Percentiles rank a stretch among this genome's conserved stretches.
phyloP scores from a whole-genome alignment of 2,329 filamentous ascomycete species.

The Aspergillus pseudonomiae region DNA sequence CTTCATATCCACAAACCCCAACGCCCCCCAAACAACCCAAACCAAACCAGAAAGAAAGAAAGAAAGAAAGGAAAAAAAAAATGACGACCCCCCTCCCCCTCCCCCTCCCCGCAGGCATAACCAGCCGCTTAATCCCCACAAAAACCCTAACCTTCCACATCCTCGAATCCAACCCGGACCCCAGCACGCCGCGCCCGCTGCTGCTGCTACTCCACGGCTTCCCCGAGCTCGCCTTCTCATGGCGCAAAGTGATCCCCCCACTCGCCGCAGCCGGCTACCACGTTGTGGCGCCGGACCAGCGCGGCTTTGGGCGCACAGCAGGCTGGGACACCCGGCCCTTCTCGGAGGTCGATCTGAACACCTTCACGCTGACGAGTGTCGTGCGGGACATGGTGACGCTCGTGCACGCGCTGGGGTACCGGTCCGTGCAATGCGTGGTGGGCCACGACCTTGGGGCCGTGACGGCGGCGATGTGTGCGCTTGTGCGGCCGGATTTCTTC shows the following conservation, averaged over 20 bases:
- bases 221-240: conserved; percentile 70
- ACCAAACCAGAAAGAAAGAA: not conserved
- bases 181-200: conserved; percentile 52
- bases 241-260: conserved; percentile 64
- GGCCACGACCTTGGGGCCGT: conserved; percentile 71
- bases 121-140: conserved; percentile 60
- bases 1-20: not conserved
- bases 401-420: conserved; percentile 63
- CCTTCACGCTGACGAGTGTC: conserved; percentile 61
- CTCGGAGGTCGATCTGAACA: conserved; percentile 57
- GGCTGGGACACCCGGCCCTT: conserved; percentile 59
- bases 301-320: conserved; percentile 68
- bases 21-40: not conserved
- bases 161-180: conserved; percentile 53
- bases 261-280: conserved; percentile 65
- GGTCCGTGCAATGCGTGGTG: conserved; percentile 60
- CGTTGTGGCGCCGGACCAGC: conserved; percentile 68
- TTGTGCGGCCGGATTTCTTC: conserved; percentile 68
- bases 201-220: conserved; percentile 68
- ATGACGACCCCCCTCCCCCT: conserved; percentile 38
- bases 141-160: conserved; percentile 64
- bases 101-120: conserved; percentile 59
- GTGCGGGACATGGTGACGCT: conserved; percentile 66
- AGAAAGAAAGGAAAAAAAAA: not conserved
- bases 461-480: conserved; percentile 59